These are phyloP conservation scores for Suhomyces panamericanus DNA, from an alignment of 1,139 yeast species.

Conservation along the genomic window DNA sequence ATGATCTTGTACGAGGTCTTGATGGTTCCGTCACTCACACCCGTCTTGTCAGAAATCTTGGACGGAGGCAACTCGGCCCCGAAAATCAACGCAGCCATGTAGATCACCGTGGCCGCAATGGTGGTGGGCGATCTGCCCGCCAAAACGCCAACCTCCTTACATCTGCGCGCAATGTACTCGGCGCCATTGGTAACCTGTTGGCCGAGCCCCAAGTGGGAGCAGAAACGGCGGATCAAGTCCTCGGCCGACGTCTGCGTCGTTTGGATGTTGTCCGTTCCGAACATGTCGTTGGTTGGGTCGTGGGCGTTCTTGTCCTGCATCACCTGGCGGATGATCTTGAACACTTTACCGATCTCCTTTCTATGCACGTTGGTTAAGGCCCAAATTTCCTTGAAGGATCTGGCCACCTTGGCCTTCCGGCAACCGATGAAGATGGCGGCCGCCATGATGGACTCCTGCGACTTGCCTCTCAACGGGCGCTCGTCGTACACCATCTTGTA, in stretches of 20 bases:
- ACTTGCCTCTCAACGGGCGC: constrained; percentile 81
- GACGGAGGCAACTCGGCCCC: constrained; percentile 70
- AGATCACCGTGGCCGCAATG: constrained; percentile 95
- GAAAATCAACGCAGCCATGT: constrained; percentile 85
- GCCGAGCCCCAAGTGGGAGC: constrained; percentile 88
- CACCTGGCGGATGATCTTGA: constrained; percentile 76
- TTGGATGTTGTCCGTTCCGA: constrained; percentile 60
- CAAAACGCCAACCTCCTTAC: constrained; percentile 88
- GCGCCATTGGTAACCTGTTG: constrained; percentile 91
- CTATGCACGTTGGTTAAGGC: constrained; percentile 92
- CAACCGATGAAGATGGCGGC: constrained; percentile 95
- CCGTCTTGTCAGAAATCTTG: constrained; percentile 90
- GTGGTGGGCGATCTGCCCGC: constrained; percentile 98
- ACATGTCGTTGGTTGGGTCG: constrained; percentile 41
- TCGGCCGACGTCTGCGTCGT: constrained; percentile 92
- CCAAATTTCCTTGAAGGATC: constrained; percentile 95
- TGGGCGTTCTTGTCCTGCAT: constrained; percentile 64
- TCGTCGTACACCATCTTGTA: constrained; percentile 91
- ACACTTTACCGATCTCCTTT: constrained; percentile 89
- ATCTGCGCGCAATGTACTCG: constrained; percentile 84
- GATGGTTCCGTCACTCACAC: constrained; percentile 96
- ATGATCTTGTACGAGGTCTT: constrained; percentile 86
- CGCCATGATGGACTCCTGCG: constrained; percentile 94
- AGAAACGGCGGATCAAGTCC: constrained; percentile 91
- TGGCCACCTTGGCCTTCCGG: constrained; percentile 89